Percentiles rank a stretch among this genome's conserved stretches.
These are phyloP conservation scores for Echinochloa phyllopogon DNA, from an alignment of 176 grass and related monocot genomes.

Conservation along the genomic window DNA sequence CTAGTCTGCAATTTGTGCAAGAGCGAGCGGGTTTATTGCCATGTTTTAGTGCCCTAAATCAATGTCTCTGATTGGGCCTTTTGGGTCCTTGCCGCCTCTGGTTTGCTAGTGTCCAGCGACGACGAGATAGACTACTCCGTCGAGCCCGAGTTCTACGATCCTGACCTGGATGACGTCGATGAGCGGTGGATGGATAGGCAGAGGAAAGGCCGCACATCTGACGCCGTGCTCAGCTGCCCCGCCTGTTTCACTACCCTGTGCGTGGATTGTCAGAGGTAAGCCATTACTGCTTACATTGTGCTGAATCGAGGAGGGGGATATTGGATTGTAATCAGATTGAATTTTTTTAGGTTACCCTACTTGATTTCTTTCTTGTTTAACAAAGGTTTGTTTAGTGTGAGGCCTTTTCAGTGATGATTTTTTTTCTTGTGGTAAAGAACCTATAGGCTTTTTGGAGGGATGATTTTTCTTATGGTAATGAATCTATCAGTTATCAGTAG, in stretches of 20 bases:
- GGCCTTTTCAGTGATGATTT: neutral
- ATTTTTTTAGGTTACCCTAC: neutral
- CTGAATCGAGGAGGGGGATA: neutral
- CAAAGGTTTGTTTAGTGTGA: neutral
- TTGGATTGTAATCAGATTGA: neutral
- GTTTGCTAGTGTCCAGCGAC: slow-evolving; percentile 81
- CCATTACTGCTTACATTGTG: neutral
- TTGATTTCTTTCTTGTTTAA: neutral
- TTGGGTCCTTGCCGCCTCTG: neutral
- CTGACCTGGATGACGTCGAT: slow-evolving; percentile 75
- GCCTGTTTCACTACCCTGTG: slow-evolving; percentile 91
- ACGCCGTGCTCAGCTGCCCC: slow-evolving; percentile 86
- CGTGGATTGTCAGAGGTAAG: slow-evolving; percentile 91
- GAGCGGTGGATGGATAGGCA: slow-evolving; percentile 73
- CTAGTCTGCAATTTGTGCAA: neutral
- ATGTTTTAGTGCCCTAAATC: neutral
- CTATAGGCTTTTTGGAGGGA: neutral
- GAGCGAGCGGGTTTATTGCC: neutral
- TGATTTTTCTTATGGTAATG: neutral
- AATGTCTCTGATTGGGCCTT: neutral
- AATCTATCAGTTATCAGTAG: neutral
- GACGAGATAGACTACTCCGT: slow-evolving; percentile 93
- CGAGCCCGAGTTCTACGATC: slow-evolving; percentile 93
- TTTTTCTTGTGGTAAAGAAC: neutral
- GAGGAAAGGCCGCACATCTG: slow-evolving; percentile 79